Evolutionary conservation across 495 filamentous ascomycete species (phyloP).

Genomic region (Glonium stellatum): DNA sequence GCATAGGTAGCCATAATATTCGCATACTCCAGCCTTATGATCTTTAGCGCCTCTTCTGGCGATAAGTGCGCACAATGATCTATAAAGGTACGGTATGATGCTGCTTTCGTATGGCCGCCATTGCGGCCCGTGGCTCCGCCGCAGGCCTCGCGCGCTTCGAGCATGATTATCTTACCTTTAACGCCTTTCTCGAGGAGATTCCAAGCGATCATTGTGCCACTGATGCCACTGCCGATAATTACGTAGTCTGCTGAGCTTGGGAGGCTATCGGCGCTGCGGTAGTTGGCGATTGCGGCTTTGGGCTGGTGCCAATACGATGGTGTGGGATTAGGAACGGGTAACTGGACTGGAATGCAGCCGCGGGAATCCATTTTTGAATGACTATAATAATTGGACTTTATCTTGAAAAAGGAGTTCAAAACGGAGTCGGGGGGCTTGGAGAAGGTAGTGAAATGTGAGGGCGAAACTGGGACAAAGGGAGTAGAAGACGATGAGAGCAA

Average conservation of each 20-base stretch:
- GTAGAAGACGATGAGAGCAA: too few species aligned
- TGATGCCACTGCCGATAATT: slow-evolving; percentile 67
- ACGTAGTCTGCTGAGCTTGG: slow-evolving; percentile 48
- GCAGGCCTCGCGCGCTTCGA: slow-evolving; percentile 52
- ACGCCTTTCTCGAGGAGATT: slow-evolving; percentile 42
- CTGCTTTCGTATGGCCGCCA: slow-evolving; percentile 60
- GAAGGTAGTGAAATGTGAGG: neutral
- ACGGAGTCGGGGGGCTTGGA: neutral
- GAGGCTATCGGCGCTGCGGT: slow-evolving; percentile 43
- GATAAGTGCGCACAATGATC: slow-evolving; percentile 39
- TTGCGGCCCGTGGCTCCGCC: slow-evolving; percentile 58
- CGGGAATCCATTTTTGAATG: slow-evolving; percentile 17
- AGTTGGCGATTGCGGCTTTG: slow-evolving; percentile 49
- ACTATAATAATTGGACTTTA: too few species aligned
- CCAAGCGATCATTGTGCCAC: slow-evolving; percentile 55
- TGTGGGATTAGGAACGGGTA: slow-evolving; percentile 48
- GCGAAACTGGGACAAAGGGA: too few species aligned
- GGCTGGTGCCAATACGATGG: slow-evolving; percentile 66
- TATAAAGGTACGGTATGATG: slow-evolving; percentile 51
- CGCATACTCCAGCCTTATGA: slow-evolving; percentile 50
- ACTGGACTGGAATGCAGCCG: slow-evolving; percentile 14
- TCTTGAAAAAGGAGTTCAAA: too few species aligned
- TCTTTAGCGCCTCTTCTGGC: slow-evolving; percentile 43
- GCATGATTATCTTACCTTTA: slow-evolving; percentile 41
- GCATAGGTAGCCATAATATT: slow-evolving; percentile 50